These are phyloP conservation scores for Hygrophila difformis DNA, from an alignment of 257 asterid genomes.

Conservation along the genomic window DNA sequence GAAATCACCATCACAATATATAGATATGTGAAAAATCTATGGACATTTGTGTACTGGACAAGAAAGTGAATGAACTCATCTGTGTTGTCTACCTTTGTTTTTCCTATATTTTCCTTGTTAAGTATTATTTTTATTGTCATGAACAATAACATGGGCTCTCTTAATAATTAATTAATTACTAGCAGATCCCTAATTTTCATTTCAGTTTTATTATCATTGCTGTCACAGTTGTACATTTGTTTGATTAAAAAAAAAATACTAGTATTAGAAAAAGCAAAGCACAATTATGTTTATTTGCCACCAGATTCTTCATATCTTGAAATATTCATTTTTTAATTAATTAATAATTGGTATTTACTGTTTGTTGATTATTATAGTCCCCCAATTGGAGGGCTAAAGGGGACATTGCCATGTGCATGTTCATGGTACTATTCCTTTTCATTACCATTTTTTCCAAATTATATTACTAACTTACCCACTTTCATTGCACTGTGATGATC, in stretches of 20 bases:
- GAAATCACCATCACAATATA: constrained; percentile 17
- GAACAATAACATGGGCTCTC: too few relatives aligned
- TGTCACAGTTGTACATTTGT: constrained; percentile 38
- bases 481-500: constrained; percentile 15
- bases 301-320: constrained; percentile 43
- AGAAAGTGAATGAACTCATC: constrained; percentile 45
- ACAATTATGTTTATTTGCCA: constrained; percentile 6
- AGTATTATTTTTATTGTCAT: constrained; percentile 14
- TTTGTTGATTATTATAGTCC: constrained; percentile 31
- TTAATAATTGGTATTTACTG: constrained; percentile 17
- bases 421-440: constrained; percentile 44
- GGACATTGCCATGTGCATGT: constrained; percentile 79
- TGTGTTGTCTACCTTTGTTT: constrained; percentile 38
- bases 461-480: constrained; percentile 13
- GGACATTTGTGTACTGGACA: constrained; percentile 60
- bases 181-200: too few relatives aligned
- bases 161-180: constrained; percentile 23
- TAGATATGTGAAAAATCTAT: constrained; percentile 21
- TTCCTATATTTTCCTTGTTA: too few relatives aligned
- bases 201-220: constrained; percentile 22
- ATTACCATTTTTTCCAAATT: constrained; percentile 19
- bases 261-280: background rate
- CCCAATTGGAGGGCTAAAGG: constrained; percentile 35
- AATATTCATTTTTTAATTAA: constrained; percentile 15
- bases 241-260: constrained; percentile 13